Base-by-base conservation (phyloP, 2,329 filamentous ascomycete genomes). In the Tympanopsis confertula region DNA sequence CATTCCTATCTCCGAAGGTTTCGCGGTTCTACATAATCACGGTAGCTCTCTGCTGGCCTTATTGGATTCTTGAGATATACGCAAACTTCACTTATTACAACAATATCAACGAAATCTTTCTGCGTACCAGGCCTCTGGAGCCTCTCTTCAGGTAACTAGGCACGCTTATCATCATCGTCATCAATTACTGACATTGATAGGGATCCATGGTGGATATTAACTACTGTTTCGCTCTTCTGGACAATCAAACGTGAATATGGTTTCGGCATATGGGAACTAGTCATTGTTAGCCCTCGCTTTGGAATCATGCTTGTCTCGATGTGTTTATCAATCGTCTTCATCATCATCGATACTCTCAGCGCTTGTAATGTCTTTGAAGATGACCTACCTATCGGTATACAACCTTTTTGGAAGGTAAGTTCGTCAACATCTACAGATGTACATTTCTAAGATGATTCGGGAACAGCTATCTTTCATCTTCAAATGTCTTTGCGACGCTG, bases 191-290 rank as follows among this genome's bases (percentile, higher is more conserved):
- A 15, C 17, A 30, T 19, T 37, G 29, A 7, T 20, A 68, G 68
- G 7, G 77, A 82, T 44, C 77, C 77, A 0, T 82, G 77, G 77
- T 82, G 77, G 77, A 67, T 82, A 14, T 75, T 77, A 44, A 78
- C 75, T 0, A 70, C 68, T 2, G 46, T 66, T 42, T 71, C 63
- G 17, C 59, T 82, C 3, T 71, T 80, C 50, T 78, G 68, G 59
- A 74, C 75, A 35, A 78, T 81, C 50, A 74, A 73, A 41, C 65
- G 61, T 19, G 66, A 72, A 32, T 82, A 82, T 52, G 68, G 74
- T 35, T 70, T 81, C 43, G 63, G 64, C 2, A 54, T 74, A 20
- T 48, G 63, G 33, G 72, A 80, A 41, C 66, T 82, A 17, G 58
- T 80, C 37, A 60, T 63, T 4, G 68, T 77, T 5, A 78, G 73